A percentile compares a stretch with the other conserved stretches of the same genome.
These are phyloP conservation scores for Phylloporus arenicola DNA, from an alignment of 768 basidiomycete species.

Conservation along the genomic window DNA sequence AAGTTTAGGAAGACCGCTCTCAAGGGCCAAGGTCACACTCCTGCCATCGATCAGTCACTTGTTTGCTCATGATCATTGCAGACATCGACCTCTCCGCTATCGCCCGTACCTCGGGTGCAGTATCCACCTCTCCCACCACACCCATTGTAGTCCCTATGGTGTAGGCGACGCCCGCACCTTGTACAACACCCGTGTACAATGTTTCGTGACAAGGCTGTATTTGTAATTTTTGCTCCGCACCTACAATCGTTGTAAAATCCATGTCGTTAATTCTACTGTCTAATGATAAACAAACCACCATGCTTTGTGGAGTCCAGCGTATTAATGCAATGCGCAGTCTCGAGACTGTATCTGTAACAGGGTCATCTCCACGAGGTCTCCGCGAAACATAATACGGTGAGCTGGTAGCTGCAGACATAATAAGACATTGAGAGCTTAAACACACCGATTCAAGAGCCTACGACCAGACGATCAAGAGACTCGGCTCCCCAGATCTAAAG, in stretches of 20 bases:
- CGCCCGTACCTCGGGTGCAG: conserved; percentile 76
- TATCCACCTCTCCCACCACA: conserved; percentile 47
- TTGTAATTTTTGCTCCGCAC: conserved; percentile 9
- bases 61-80: conserved; percentile 7
- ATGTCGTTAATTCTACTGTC: not conserved
- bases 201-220: conserved; percentile 12
- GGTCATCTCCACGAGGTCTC: not conserved
- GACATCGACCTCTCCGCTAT: conserved; percentile 67
- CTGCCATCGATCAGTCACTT: not conserved
- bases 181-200: conserved; percentile 5
- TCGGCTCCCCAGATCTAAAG: no score
- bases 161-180: conserved; percentile 4
- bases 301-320: not conserved
- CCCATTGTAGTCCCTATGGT: conserved; percentile 10
- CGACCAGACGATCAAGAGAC: not conserved
- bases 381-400: not conserved
- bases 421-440: not conserved
- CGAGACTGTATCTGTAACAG: not conserved
- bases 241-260: not conserved
- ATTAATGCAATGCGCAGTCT: not conserved
- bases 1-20: conserved; percentile 71
- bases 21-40: conserved; percentile 48
- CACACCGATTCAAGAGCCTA: not conserved
- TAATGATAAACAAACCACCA: not conserved
- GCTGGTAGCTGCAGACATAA: not conserved